Evolutionary conservation across 2,329 filamentous ascomycete genomes (phyloP).

Genomic region (Colletotrichum scovillei): DNA sequence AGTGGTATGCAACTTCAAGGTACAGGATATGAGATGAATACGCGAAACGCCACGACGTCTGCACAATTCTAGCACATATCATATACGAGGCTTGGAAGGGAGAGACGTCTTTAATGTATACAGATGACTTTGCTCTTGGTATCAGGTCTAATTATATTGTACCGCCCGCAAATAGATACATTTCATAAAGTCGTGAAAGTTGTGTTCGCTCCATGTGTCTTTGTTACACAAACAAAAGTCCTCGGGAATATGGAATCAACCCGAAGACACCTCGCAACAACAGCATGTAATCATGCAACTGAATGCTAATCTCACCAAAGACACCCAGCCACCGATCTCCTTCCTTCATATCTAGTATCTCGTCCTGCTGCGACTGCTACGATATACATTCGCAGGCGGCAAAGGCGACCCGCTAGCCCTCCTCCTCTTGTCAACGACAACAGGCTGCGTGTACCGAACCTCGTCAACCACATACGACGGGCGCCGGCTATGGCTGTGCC

Average conservation of each 20-base stretch:
- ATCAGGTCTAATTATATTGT: not conserved
- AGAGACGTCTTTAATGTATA: not conserved
- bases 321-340: no score
- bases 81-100: no score
- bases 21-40: no score
- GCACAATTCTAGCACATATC: not conserved
- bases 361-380: slow-evolving; percentile 26
- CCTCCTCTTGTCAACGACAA: slow-evolving; percentile 27
- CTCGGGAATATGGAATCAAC: not conserved
- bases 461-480: slow-evolving; percentile 31
- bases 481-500: not conserved
- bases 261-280: not conserved
- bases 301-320: not conserved
- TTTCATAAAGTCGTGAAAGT: not conserved
- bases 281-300: not conserved
- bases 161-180: not conserved
- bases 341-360: slow-evolving; percentile 8
- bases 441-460: slow-evolving; percentile 32
- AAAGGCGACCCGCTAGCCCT: slow-evolving; percentile 19
- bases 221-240: not conserved
- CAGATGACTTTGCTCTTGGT: not conserved
- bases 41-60: not conserved
- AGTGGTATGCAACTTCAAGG: no score
- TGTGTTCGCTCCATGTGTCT: not conserved
- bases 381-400: slow-evolving; percentile 22